Percentiles rank a stretch among this genome's conserved stretches.
Evolutionary conservation across 2,329 filamentous ascomycete species (phyloP).

Genomic region (Fusarium xyrophilum): DNA sequence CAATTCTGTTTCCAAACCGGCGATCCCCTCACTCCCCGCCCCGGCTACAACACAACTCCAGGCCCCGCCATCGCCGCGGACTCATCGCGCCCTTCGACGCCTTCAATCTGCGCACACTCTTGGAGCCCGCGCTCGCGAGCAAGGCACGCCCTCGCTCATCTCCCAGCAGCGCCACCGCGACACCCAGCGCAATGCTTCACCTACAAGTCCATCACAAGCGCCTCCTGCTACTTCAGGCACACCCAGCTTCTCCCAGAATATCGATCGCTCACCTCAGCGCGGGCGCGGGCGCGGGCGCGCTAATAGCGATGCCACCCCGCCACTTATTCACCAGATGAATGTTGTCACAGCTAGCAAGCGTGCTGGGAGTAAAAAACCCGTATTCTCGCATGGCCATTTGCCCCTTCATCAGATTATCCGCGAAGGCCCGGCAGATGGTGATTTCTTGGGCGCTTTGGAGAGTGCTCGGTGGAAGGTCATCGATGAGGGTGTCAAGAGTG

Average conservation of each 20-base stretch:
- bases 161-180: constrained; percentile 66
- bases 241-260: constrained; percentile 21
- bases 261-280: constrained; percentile 58
- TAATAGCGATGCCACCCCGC: constrained; percentile 72
- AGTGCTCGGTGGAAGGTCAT: constrained; percentile 76
- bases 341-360: constrained; percentile 47
- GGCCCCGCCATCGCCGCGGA: constrained; percentile 67
- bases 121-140: constrained; percentile 61
- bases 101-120: constrained; percentile 78
- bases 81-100: constrained; percentile 72
- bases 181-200: constrained; percentile 49
- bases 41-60: constrained; percentile 55
- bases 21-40: constrained; percentile 36
- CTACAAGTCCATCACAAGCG: constrained; percentile 37
- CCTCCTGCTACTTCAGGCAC: constrained; percentile 7
- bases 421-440: constrained; percentile 77
- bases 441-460: constrained; percentile 71
- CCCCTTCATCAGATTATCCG: constrained; percentile 78
- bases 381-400: constrained; percentile 61
- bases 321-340: constrained; percentile 49
- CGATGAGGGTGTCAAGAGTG: constrained; percentile 77
- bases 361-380: constrained; percentile 52
- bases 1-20: constrained; percentile 24
- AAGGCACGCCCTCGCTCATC: constrained; percentile 62
- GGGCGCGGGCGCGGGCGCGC: constrained; percentile 71